Conservation (phyloP, 2,329 filamentous ascomycete species). For the Rhynchosporium secalis region DNA sequence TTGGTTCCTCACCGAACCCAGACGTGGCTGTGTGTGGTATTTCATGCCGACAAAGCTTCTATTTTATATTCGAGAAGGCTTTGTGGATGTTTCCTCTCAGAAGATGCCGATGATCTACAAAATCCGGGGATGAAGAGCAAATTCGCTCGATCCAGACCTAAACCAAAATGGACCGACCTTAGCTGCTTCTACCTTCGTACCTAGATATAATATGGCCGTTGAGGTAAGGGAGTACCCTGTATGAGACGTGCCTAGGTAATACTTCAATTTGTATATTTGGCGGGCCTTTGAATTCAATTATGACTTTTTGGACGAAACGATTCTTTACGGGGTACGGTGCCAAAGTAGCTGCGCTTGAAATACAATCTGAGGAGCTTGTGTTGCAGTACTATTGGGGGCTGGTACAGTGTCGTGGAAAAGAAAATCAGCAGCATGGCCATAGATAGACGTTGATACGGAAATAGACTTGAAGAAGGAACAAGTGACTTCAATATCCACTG, state of each 20-base stretch:
- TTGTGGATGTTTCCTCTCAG: not conserved
- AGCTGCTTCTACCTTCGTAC: not conserved
- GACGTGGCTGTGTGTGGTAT: constrained; percentile 15
- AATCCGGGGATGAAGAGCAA: constrained; percentile 20
- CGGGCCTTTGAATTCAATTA: not conserved
- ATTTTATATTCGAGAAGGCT: not conserved
- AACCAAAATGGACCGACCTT: not conserved
- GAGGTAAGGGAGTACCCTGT: not conserved
- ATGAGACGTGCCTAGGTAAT: too few species aligned
- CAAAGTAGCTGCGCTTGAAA: not conserved
- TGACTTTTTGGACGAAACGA: too few species aligned
- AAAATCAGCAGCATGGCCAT: constrained; percentile 3
- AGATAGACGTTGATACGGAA: not conserved
- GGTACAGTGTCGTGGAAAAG: not conserved
- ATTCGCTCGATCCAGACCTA: not conserved
- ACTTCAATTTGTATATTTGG: not conserved
- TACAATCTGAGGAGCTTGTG: not conserved
- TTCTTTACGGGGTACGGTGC: not conserved
- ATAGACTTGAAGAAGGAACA: not conserved
- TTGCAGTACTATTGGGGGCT: not conserved
- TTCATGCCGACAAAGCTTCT: constrained; percentile 12
- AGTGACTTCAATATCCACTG: not conserved
- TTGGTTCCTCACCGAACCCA: constrained; percentile 16
- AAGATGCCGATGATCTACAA: constrained; percentile 23
- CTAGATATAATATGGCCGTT: not conserved